These are phyloP conservation scores for Candida taoyuanica DNA, from an alignment of 805 yeast species.

Conservation along the genomic window DNA sequence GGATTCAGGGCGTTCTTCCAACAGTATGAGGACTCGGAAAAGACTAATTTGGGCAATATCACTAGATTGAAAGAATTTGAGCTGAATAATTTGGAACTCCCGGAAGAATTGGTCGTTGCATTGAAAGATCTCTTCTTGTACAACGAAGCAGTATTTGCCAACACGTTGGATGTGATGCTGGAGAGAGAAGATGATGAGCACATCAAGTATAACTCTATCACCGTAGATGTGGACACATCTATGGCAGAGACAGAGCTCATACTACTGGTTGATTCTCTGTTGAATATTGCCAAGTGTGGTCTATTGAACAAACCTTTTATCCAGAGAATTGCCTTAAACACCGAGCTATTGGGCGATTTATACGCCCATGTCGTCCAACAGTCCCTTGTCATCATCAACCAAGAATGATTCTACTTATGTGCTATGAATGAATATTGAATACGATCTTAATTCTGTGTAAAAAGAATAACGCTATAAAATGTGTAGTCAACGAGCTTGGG, in stretches of 20 bases:
- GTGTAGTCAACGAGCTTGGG: too few relatives aligned
- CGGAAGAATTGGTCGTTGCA: conserved; percentile 28
- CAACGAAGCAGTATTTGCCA: conserved; percentile 45
- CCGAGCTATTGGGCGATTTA: conserved; percentile 31
- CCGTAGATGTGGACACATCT: conserved; percentile 30
- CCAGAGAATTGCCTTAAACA: conserved; percentile 36
- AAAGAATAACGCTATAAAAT: too few relatives aligned
- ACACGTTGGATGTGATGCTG: conserved; percentile 31
- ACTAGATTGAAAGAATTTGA: conserved; percentile 22
- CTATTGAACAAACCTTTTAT: conserved; percentile 27
- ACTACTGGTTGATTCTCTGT: conserved; percentile 37
- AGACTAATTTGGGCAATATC: conserved; percentile 21
- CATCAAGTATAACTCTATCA: conserved; percentile 31
- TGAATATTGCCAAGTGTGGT: conserved; percentile 32
- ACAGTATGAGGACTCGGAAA: conserved; percentile 34
- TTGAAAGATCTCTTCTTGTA: conserved; percentile 42
- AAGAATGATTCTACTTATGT: background rate
- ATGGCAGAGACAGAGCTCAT: conserved; percentile 37
- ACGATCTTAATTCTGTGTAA: too few relatives aligned
- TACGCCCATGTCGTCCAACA: conserved; percentile 12
- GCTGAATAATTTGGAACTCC: conserved; percentile 24
- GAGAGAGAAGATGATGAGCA: conserved; percentile 52
- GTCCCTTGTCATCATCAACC: background rate
- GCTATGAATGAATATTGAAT: background rate
- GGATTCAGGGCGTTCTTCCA: conserved; percentile 28